Evolutionary conservation across 306 rosid species (phyloP).

Genomic region (Ziziphus jujuba): DNA sequence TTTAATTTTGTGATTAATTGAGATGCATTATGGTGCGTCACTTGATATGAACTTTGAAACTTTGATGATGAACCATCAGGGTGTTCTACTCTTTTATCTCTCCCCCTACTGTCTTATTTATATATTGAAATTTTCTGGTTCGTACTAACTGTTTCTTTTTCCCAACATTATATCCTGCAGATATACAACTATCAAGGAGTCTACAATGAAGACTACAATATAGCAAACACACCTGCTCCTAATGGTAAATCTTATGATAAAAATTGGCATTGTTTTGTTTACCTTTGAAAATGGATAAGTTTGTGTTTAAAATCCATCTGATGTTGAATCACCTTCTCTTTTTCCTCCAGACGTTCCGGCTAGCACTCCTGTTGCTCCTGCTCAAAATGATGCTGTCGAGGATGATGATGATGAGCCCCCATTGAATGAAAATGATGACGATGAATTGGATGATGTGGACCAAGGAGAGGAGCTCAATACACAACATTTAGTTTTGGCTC

Average conservation of each 20-base stretch:
- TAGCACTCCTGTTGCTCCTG: constrained; percentile 71
- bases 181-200: constrained; percentile 83
- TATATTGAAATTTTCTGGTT: background rate
- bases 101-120: background rate
- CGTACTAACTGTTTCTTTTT: constrained; percentile 19
- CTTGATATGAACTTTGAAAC: background rate
- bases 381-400: constrained; percentile 46
- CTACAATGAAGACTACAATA: constrained; percentile 85
- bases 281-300: constrained; percentile 13
- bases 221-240: constrained; percentile 95
- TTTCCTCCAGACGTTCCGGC: constrained; percentile 56
- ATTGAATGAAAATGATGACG: constrained; percentile 91
- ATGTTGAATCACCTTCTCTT: constrained; percentile 8
- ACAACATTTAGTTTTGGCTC: constrained; percentile 91
- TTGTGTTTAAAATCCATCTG: constrained; percentile 1
- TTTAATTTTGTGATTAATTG: background rate
- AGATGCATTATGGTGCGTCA: constrained; percentile 1
- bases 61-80: background rate
- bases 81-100: background rate
- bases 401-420: constrained; percentile 93
- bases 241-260: constrained; percentile 48
- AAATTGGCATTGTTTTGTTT: constrained; percentile 21
- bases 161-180: constrained; percentile 39
- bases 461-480: constrained; percentile 84
- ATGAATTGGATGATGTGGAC: constrained; percentile 91